Evolutionary conservation across 2,329 filamentous ascomycete genomes (phyloP).

Genomic region (Karstenula rhodostoma): DNA sequence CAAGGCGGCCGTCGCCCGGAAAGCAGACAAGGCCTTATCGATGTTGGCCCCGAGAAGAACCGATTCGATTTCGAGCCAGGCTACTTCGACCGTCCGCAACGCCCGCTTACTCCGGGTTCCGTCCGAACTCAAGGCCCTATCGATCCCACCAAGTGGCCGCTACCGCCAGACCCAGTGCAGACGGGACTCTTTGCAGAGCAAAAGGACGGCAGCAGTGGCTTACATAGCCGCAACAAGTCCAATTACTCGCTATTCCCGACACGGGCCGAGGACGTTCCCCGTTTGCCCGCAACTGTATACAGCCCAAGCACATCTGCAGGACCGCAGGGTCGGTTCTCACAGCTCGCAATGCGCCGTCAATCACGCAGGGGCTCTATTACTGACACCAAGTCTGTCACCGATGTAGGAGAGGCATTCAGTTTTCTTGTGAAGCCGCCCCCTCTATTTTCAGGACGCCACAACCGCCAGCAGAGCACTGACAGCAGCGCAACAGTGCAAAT

Average conservation of each 20-base stretch:
- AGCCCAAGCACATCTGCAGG: constrained; percentile 33
- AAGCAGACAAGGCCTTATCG: constrained; percentile 46
- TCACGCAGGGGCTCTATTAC: constrained; percentile 39
- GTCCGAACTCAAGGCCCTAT: constrained; percentile 35
- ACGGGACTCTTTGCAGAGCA: constrained; percentile 27
- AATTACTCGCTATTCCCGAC: constrained; percentile 52
- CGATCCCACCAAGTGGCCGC: constrained; percentile 48
- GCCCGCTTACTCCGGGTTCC: constrained; percentile 42
- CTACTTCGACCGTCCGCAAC: constrained; percentile 44
- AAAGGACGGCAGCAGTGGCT: constrained; percentile 24
- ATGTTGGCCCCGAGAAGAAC: constrained; percentile 49
- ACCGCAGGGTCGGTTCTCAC: constrained; percentile 32
- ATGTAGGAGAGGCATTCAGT: constrained; percentile 47
- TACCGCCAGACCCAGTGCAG: constrained; percentile 42
- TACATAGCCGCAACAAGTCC: constrained; percentile 38
- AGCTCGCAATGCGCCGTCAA: constrained; percentile 43
- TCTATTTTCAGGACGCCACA: constrained; percentile 52
- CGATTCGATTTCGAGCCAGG: constrained; percentile 43
- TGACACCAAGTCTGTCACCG: constrained; percentile 42
- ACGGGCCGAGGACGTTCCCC: constrained; percentile 49
- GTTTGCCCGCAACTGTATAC: constrained; percentile 51
- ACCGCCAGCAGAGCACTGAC: constrained; percentile 67
- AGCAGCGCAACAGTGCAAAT: constrained; percentile 77
- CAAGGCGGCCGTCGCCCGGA: constrained; percentile 44
- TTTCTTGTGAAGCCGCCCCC: constrained; percentile 48